Evolutionary conservation across 257 asterid species (phyloP), one percentile per base, ranked within the genome.

Genomic region (Marsdenia floribunda): DNA sequence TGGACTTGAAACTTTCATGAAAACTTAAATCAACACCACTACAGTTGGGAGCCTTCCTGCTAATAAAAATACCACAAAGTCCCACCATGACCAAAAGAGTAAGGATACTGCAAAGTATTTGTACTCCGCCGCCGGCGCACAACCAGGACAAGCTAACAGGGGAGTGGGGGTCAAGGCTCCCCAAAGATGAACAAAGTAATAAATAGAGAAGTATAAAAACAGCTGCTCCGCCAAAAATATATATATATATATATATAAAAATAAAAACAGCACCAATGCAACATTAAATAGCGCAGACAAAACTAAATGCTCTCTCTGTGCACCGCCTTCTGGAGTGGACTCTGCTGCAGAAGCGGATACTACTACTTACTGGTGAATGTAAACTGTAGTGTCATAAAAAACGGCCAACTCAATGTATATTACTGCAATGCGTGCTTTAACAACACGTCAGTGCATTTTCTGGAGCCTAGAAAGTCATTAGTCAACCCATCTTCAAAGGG

Each of bases 251-350:
- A 6, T 6, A 44, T 6, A 44, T 6, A 44, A 0, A 8, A 44
- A 44, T 6, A 44, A 44, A 44, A 6, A 12, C 37, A 10, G 19
- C 71, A 46, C 15, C 44, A 59, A 58, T 58, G 40, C 40, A n/a
- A 15, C 55, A 11, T 49, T 70, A 69, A 46, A 52, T 24, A 33
- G 37, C 46, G 68, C 70, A 64, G 71, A 38, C 71, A 69, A 15
- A 76, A 53, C 72, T 76, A 58, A 76, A 69, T 70, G 80, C 80
- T 59, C 2, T 21, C 11, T 14, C 78, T 74, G 72, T 53, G n/a
- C 78, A 74, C 77, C 71, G 71, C 64, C 77, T 49, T 58, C 53
- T 46, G 38, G 38, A 16, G 12, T 44, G n/a, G 26, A 16, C 2
- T 46, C 42, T 42, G 63, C 42, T 42, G 63, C 35, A 67, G 69